These are phyloP conservation scores for Crithidia bombi DNA, from an alignment of 208 protist species.

Conservation along the genomic window DNA sequence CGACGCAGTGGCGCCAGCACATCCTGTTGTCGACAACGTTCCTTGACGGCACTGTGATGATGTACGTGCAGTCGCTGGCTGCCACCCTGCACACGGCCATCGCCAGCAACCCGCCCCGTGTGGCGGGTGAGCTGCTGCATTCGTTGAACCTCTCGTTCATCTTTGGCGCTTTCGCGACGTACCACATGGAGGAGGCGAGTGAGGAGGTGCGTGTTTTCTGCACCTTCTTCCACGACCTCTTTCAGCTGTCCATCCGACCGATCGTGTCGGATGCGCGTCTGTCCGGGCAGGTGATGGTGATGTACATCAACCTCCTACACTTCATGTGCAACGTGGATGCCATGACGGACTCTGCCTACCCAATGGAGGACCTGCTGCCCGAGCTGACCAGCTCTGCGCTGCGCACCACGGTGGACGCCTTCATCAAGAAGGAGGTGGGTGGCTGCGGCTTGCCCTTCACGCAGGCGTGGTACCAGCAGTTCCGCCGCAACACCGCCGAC, in stretches of 20 bases:
- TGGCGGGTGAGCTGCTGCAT: slow-evolving; percentile 64
- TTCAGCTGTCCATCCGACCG: slow-evolving; percentile 74
- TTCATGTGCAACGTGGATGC: slow-evolving; percentile 92
- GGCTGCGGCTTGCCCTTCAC: slow-evolving; percentile 64
- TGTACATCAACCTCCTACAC: slow-evolving; percentile 88
- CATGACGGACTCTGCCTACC: slow-evolving; percentile 53
- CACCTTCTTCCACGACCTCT: slow-evolving; percentile 84
- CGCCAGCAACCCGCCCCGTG: slow-evolving; percentile 24
- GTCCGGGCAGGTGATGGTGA: slow-evolving; percentile 66
- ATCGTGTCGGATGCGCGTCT: slow-evolving; percentile 53
- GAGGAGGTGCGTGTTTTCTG: slow-evolving; percentile 72
- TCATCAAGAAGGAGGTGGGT: slow-evolving; percentile 77
- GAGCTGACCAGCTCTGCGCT: slow-evolving; percentile 67
- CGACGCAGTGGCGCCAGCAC: slow-evolving; percentile 90
- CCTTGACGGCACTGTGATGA: slow-evolving; percentile 73
- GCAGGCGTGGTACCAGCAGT: slow-evolving; percentile 85
- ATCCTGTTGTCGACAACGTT: slow-evolving; percentile 88
- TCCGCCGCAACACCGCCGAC: slow-evolving; percentile 71
- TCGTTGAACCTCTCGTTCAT: slow-evolving; percentile 78
- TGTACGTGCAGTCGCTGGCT: slow-evolving; percentile 69
- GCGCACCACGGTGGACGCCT: slow-evolving; percentile 49
- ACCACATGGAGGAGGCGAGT: slow-evolving; percentile 76
- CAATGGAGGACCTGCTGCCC: slow-evolving; percentile 53
- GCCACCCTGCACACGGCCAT: slow-evolving; percentile 51
- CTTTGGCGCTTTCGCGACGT: slow-evolving; percentile 85